Evolutionary conservation across 306 rosid species (phyloP).

Genomic region (Delonix regia): DNA sequence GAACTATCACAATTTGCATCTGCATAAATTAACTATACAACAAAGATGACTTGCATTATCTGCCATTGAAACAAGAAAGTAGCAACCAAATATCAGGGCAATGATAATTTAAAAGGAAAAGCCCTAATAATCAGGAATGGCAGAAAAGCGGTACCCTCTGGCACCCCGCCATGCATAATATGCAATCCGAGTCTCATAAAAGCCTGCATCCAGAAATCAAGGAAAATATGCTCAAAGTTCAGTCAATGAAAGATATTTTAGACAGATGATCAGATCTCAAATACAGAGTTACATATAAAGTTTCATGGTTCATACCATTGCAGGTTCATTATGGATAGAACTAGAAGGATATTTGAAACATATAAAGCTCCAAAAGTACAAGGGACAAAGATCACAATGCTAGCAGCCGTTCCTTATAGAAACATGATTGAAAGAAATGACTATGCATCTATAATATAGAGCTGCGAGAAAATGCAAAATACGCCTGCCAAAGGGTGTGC

Average conservation of each 20-base stretch:
- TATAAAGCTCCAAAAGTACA: not conserved
- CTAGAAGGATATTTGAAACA: not conserved
- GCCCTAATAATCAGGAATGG: slow-evolving; percentile 83
- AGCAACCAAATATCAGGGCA: slow-evolving; percentile 17
- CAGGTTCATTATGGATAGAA: slow-evolving; percentile 16
- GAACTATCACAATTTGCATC: slow-evolving; percentile 7
- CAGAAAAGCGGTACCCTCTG: slow-evolving; percentile 76
- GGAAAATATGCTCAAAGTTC: not conserved
- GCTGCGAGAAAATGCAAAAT: not conserved
- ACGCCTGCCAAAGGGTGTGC: not conserved
- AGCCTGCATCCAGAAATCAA: slow-evolving; percentile 60
- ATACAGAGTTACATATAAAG: too few species aligned
- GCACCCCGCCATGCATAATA: slow-evolving; percentile 93
- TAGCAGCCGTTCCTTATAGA: not conserved
- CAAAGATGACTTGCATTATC: slow-evolving; percentile 17
- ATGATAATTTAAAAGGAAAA: slow-evolving; percentile 6
- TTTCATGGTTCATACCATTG: not conserved
- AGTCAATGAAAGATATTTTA: slow-evolving; percentile 20
- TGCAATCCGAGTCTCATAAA: slow-evolving; percentile 90
- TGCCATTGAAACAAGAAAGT: slow-evolving; percentile 10
- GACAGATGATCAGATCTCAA: not conserved
- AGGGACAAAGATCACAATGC: slow-evolving; percentile 4
- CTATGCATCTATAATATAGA: not conserved
- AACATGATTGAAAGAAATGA: not conserved
- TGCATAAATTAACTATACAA: slow-evolving; percentile 17